Conservation (phyloP, 495 filamentous ascomycete genomes). For the Xylaria cubensis region DNA sequence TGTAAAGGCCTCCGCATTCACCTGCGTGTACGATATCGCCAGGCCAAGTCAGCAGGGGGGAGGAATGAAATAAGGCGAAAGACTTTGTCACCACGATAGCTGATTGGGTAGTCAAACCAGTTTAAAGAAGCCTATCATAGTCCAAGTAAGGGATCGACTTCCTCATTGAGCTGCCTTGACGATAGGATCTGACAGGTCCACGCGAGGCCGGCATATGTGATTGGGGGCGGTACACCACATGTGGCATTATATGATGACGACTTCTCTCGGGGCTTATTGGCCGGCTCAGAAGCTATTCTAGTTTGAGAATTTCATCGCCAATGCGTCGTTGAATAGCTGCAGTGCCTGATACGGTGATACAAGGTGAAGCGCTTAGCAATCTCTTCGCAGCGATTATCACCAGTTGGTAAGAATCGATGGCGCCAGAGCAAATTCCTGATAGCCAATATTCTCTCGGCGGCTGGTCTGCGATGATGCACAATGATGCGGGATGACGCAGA, state of each 20-base stretch:
- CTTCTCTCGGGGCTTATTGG: neutral
- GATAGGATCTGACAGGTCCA: constrained; percentile 4
- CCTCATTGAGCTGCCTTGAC: neutral
- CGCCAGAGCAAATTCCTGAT: neutral
- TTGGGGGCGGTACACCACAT: neutral
- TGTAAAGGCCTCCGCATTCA: neutral
- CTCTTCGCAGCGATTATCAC: neutral
- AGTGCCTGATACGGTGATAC: neutral
- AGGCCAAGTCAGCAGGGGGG: neutral
- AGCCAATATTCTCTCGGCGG: neutral
- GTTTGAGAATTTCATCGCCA: neutral
- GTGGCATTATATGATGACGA: neutral
- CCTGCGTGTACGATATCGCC: neutral
- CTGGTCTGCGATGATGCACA: neutral
- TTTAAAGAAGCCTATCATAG: constrained; percentile 6
- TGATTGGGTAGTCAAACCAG: neutral
- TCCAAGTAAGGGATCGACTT: neutral
- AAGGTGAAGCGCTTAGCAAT: neutral
- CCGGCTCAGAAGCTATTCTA: neutral
- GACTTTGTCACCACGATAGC: neutral
- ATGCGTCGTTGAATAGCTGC: neutral
- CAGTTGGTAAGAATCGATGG: constrained; percentile 2
- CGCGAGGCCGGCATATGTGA: constrained; percentile 14
- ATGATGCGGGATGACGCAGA: neutral
- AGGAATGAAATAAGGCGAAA: constrained; percentile 4